Conservation (phyloP, 1,139 yeast genomes). For the Ogataea hybrid region DNA sequence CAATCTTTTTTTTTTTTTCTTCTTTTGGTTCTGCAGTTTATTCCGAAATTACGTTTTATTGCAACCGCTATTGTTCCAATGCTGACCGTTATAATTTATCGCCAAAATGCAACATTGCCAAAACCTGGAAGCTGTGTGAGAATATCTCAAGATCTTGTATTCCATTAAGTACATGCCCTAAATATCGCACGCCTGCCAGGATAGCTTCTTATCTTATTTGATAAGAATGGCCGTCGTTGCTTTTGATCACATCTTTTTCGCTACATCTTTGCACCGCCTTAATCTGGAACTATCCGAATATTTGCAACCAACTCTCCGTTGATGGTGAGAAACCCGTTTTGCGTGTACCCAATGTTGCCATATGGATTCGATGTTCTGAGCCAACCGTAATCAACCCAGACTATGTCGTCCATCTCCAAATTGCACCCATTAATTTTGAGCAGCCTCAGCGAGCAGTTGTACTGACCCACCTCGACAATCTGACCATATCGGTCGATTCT, state of each 20-base stretch:
- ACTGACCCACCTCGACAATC: slow-evolving; percentile 3
- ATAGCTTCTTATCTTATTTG: neutral
- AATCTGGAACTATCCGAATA: slow-evolving; percentile 14
- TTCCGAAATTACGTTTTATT: neutral
- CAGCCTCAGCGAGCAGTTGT: slow-evolving; percentile 12
- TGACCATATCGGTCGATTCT: slow-evolving; percentile 19
- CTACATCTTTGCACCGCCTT: slow-evolving; percentile 3
- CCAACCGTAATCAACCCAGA: slow-evolving; percentile 20
- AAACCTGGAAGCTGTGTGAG: neutral
- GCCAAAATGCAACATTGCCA: neutral
- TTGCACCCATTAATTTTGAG: slow-evolving; percentile 21
- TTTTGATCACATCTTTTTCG: neutral
- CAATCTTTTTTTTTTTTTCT: slow-evolving; percentile 11
- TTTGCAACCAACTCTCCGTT: slow-evolving; percentile 41
- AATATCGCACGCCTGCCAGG: neutral
- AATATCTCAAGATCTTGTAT: neutral
- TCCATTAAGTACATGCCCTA: neutral
- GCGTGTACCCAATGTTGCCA: slow-evolving; percentile 23
- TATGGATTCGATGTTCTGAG: slow-evolving; percentile 6
- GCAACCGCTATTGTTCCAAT: slow-evolving; percentile 4
- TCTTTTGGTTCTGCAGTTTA: slow-evolving; percentile 9
- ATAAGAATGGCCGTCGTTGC: neutral
- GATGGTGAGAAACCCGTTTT: slow-evolving; percentile 34
- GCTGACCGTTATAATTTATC: neutral
- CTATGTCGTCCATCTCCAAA: slow-evolving; percentile 14